Conservation (phyloP, 176 grass and related monocot species). For the Microstegium vimineum region DNA sequence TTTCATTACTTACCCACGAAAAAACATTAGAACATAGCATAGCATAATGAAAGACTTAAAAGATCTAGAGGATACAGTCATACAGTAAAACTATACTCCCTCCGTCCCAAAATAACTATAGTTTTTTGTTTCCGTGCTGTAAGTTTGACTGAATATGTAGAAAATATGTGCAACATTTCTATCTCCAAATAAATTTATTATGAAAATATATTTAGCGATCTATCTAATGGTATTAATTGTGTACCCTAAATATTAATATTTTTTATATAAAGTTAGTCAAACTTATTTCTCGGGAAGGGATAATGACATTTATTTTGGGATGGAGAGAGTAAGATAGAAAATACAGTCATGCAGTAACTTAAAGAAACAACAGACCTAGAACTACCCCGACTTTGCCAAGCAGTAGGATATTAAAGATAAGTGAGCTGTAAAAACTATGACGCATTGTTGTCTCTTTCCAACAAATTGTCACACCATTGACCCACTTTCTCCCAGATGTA, state of each 20-base stretch:
- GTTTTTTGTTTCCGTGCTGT: too few species aligned
- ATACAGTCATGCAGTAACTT: neutral
- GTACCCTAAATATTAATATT: too few species aligned
- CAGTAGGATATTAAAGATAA: neutral
- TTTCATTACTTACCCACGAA: neutral
- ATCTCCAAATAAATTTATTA: too few species aligned
- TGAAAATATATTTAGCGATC: too few species aligned
- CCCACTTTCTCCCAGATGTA: constrained; percentile 30
- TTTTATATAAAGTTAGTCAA: too few species aligned
- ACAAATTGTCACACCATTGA: neutral
- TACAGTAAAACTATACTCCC: neutral
- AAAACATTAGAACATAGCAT: neutral
- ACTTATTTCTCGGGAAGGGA: too few species aligned
- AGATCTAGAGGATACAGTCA: neutral
- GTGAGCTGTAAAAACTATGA: neutral
- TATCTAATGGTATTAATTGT: too few species aligned
- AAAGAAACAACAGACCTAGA: neutral
- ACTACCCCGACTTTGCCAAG: neutral
- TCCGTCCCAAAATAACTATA: too few species aligned
- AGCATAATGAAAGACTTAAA: neutral
- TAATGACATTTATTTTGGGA: too few species aligned
- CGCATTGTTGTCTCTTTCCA: constrained; percentile 4
- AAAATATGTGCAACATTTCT: too few species aligned
- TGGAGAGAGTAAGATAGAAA: neutral
- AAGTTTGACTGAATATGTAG: too few species aligned